Evolutionary conservation across 257 asterid species (phyloP), one percentile per base, ranked within the genome.

Genomic region (Capsicum chinense): DNA sequence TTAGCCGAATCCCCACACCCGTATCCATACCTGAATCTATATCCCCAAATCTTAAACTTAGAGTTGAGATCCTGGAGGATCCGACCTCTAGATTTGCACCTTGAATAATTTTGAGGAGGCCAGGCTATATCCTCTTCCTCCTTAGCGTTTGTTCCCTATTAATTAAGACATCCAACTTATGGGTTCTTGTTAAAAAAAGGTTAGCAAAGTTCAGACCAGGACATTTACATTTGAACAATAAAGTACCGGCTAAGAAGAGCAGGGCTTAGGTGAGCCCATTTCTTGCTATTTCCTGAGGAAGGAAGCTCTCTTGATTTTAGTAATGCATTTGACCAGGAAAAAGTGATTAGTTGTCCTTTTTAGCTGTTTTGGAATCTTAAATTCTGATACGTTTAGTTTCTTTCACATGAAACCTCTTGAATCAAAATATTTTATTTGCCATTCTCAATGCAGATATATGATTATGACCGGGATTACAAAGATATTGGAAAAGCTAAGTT

Each of bases 391-490:
- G 4, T 76, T 54, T 76, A 12, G 81, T 84, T 84, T 74, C 47
- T 56, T 84, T 69, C 47, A 35, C 73, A 62, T 73, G 5, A 68
- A 71, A 62, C 83, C 66, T 67, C 73, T 84, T 83, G 39, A 26
- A 64, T 79, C 83, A 81, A 83, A 83, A 64, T 69, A 42, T 83
- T 74, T 80, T 56, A 59, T 52, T 83, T 74, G 9, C 68, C 42
- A 85, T 84, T 90, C 47, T 80, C 81, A 88, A 59, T 90, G 97
- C 99, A 97, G 99, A 92, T 93, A 84, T 97, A 97, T 91, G 99
- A 97, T 90, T 97, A 93, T 92, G 99, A 95, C 91, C 84, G 99
- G 92, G 99, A 97, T 88, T 97, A 97, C 88, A 94, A 95, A 88
- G 99, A 97, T 87, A 91, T 95, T 79, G 99, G 98, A 83, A 92